Conservation (phyloP, 306 rosid species). For the apple (Malus domestica) region ASM211411v1 NC_041793.1:22116001-22116500, state of each 20-base stretch:
- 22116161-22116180: neutral
- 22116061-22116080: neutral
- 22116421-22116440: neutral
- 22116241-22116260: neutral
- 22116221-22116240: neutral
- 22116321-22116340: conserved; percentile 86
- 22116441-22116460: neutral
- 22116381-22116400: conserved; percentile 86
- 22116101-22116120: neutral
- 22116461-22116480: neutral
- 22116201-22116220: neutral
- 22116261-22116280: conserved; percentile 9
- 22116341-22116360: conserved; percentile 95
- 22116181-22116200: neutral
- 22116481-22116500: neutral
- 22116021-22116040: neutral
- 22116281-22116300: conserved; percentile 76
- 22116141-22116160: neutral
- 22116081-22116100: neutral
- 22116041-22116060: neutral
- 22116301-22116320: conserved; percentile 54
- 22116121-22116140: neutral
- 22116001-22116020: neutral
- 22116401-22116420: conserved; percentile 15
- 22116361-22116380: conserved; percentile 77